A percentile compares a stretch with the other conserved stretches of the same genome.
These are phyloP conservation scores for Scedosporium boydii DNA, from an alignment of 2,329 filamentous ascomycete species.

Conservation along the genomic window DNA sequence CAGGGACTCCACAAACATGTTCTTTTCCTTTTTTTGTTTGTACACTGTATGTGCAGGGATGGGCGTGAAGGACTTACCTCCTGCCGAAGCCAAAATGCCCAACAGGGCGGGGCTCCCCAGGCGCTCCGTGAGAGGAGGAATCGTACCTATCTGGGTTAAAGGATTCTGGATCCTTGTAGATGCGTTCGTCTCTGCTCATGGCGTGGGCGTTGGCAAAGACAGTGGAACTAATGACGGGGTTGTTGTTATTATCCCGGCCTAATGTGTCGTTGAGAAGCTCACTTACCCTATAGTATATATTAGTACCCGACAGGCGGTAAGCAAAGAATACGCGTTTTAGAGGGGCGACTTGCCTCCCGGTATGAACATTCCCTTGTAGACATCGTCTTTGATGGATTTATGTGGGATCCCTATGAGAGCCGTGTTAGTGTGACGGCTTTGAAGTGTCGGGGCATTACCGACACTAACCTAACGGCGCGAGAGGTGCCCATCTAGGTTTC, in stretches of 20 bases:
- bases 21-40: too few species aligned
- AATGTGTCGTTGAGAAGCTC: neutral
- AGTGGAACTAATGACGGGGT: conserved; percentile 17
- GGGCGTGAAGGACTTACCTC: conserved; percentile 12
- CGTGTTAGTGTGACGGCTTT: neutral
- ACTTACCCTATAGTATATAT: neutral
- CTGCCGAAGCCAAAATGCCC: conserved; percentile 25
- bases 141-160: conserved; percentile 38
- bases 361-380: conserved; percentile 47
- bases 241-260: neutral
- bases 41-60: neutral
- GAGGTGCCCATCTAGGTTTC: conserved; percentile 25
- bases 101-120: conserved; percentile 32
- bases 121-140: conserved; percentile 15
- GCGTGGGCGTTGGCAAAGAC: conserved; percentile 31
- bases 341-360: conserved; percentile 31
- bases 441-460: conserved; percentile 8
- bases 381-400: conserved; percentile 42
- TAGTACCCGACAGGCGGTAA: too few species aligned
- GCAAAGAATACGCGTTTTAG: too few species aligned
- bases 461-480: conserved; percentile 32
- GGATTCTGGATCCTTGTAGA: conserved; percentile 29
- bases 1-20: neutral
- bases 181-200: conserved; percentile 29
- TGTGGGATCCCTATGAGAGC: conserved; percentile 37